A percentile compares a stretch with the other conserved stretches of the same genome.
Evolutionary conservation across 1,139 yeast genomes (phyloP).

Genomic region (Tardiomyces blankii): DNA sequence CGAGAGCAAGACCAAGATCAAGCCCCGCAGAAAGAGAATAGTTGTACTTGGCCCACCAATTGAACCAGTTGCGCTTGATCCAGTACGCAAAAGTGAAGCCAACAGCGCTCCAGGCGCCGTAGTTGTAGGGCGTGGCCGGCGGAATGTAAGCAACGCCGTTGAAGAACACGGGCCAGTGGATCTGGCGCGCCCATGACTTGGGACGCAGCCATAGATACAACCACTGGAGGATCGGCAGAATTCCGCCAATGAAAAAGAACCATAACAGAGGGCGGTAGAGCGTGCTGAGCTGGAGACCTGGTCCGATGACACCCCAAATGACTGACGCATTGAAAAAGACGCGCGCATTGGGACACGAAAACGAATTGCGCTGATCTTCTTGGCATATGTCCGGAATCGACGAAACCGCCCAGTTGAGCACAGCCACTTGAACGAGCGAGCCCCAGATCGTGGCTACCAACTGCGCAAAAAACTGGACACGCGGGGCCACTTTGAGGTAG

Average conservation of each 20-base stretch:
- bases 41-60: constrained; percentile 61
- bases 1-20: constrained; percentile 45
- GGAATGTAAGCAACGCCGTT: constrained; percentile 40
- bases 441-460: constrained; percentile 27
- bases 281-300: constrained; percentile 35
- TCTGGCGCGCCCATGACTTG: constrained; percentile 31
- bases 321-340: constrained; percentile 46
- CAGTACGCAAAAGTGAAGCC: constrained; percentile 43
- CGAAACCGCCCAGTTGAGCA: constrained; percentile 36
- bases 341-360: constrained; percentile 39
- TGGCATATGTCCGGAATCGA: constrained; percentile 40
- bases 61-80: constrained; percentile 39
- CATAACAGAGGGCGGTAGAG: constrained; percentile 31
- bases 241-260: constrained; percentile 38
- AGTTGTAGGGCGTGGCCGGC: constrained; percentile 44
- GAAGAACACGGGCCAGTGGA: constrained; percentile 43
- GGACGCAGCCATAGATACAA: constrained; percentile 39
- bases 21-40: constrained; percentile 48
- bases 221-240: constrained; percentile 37
- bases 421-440: constrained; percentile 27
- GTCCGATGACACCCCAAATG: constrained; percentile 60
- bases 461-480: constrained; percentile 48
- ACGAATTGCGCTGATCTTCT: constrained; percentile 32
- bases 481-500: constrained; percentile 51
- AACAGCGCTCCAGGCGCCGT: constrained; percentile 36